These are phyloP conservation scores for Castanea sativa DNA, from an alignment of 306 rosid species.

Conservation along the genomic window DNA sequence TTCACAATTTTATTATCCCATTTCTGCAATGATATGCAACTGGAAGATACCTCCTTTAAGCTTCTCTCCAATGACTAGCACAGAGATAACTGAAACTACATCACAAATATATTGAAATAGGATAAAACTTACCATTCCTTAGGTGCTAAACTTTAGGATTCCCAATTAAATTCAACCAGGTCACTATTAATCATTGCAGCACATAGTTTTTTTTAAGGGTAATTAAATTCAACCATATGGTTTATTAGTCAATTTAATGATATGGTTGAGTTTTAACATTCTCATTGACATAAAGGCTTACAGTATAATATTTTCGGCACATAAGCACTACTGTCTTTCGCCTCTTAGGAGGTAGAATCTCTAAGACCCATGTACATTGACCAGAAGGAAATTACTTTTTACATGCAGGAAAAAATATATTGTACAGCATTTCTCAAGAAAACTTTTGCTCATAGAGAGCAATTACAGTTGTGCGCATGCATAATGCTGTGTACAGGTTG, in stretches of 20 bases:
- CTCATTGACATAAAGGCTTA: not conserved
- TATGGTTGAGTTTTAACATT: no score
- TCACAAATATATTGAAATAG: not conserved
- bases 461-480: conserved; percentile 4
- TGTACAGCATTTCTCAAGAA: not conserved
- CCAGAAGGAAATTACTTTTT: no score
- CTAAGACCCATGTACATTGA: not conserved
- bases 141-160: no score
- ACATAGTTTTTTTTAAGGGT: no score
- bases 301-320: not conserved
- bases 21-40: not conserved
- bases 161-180: no score
- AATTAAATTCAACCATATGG: no score
- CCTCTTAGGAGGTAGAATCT: not conserved
- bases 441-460: not conserved
- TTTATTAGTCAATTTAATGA: no score
- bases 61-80: not conserved
- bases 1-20: not conserved
- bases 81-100: not conserved
- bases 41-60: not conserved
- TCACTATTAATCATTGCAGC: no score
- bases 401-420: no score
- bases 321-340: not conserved
- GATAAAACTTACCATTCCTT: no score
- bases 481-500: not conserved